Evolutionary conservation across 2,329 filamentous ascomycete genomes (phyloP).

Genomic region (Neonectria neomacrospora): DNA sequence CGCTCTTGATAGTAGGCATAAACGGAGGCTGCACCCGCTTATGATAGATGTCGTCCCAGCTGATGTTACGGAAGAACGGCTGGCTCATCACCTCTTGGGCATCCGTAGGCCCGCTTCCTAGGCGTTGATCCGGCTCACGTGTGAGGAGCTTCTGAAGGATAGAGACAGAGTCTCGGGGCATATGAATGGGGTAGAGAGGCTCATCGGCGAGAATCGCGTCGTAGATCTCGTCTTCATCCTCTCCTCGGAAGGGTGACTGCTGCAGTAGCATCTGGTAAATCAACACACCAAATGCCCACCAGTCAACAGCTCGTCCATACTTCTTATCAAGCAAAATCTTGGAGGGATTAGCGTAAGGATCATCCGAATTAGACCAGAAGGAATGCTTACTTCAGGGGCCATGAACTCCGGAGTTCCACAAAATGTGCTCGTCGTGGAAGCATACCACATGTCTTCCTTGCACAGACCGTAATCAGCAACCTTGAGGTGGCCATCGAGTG

Average conservation of each 20-base stretch:
- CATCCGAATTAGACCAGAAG: neutral
- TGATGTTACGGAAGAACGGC: constrained; percentile 96
- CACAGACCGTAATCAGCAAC: constrained; percentile 98
- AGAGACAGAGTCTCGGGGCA: constrained; percentile 97
- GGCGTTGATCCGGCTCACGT: constrained; percentile 89
- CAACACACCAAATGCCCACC: constrained; percentile 99
- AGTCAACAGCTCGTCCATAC: constrained; percentile 96
- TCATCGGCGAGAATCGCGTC: constrained; percentile 98
- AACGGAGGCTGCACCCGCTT: constrained; percentile 93
- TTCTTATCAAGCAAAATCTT: constrained; percentile 98
- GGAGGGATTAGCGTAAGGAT: constrained; percentile 45
- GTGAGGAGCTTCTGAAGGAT: constrained; percentile 98
- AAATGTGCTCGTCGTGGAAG: constrained; percentile 95
- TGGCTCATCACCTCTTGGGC: constrained; percentile 99
- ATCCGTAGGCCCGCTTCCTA: constrained; percentile 95
- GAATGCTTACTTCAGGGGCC: constrained; percentile 84
- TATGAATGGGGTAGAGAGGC: constrained; percentile 97
- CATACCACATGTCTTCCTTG: constrained; percentile 99
- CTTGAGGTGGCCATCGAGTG: constrained; percentile 97
- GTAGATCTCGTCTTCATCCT: constrained; percentile 99
- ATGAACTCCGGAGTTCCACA: constrained; percentile 99
- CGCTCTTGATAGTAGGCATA: constrained; percentile 86
- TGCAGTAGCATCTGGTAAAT: constrained; percentile 99
- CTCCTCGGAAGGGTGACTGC: constrained; percentile 97
- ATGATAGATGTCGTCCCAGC: constrained; percentile 98